phyloP scores from a whole-genome alignment of 176 grass and related monocot genomes.

The Oryza glumipatula region DNA sequence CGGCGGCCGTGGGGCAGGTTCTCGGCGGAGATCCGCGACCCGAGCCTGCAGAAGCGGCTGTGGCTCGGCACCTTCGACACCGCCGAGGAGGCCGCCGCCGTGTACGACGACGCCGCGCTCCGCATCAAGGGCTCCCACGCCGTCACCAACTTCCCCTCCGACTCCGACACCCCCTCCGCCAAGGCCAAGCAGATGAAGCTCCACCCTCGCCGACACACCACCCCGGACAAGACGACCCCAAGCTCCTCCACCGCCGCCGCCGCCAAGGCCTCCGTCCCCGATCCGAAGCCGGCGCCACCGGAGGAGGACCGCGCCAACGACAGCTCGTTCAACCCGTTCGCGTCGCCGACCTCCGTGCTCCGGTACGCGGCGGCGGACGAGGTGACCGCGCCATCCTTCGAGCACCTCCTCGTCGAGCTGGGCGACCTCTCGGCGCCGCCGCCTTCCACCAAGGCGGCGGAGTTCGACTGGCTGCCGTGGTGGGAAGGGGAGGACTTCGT shows the following conservation, averaged over 20 bases:
- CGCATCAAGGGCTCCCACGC: constrained; percentile 53
- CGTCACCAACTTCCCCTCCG: constrained; percentile 47
- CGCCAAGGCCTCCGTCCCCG: not conserved
- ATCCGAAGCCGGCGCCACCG: not conserved
- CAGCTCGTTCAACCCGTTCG: constrained; percentile 32
- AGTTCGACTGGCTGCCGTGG: constrained; percentile 57
- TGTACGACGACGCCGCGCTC: constrained; percentile 64
- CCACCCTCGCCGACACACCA: not conserved
- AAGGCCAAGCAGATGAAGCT: not conserved
- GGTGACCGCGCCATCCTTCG: constrained; percentile 16
- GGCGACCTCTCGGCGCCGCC: not conserved
- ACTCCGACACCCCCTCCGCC: not conserved
- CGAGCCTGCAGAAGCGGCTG: constrained; percentile 54
- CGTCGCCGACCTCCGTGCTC: constrained; percentile 54
- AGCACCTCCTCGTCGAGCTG: constrained; percentile 49
- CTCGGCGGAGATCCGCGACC: constrained; percentile 77
- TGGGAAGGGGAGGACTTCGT: constrained; percentile 54
- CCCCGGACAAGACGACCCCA: not conserved
- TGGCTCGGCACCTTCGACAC: constrained; percentile 98
- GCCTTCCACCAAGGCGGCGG: constrained; percentile 27
- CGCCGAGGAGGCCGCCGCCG: constrained; percentile 81
- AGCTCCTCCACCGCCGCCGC: not conserved
- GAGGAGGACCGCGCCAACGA: not conserved
- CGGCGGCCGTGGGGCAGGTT: constrained; percentile 63
- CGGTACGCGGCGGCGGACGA: constrained; percentile 32